These are phyloP conservation scores for Pycnococcus provasolii DNA, from an alignment of 139 green algal species.

Conservation along the genomic window DNA sequence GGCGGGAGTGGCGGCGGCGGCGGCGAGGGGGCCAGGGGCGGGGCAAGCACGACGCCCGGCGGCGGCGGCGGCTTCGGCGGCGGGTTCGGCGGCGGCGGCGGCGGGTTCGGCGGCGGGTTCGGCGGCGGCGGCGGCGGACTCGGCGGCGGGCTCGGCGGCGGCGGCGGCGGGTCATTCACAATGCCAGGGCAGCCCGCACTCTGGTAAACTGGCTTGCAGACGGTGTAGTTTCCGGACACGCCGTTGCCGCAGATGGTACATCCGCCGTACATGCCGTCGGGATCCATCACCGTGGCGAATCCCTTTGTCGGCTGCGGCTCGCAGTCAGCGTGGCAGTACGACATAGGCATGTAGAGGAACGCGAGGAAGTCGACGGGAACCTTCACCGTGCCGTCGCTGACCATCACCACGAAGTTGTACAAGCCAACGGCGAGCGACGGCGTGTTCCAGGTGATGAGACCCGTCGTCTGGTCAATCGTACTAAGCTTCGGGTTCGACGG, in stretches of 20 bases:
- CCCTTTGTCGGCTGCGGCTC: background rate
- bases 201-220: slow-evolving; percentile 9
- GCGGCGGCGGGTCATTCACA: background rate
- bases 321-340: slow-evolving; percentile 22
- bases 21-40: background rate
- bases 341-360: slow-evolving; percentile 16
- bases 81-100: background rate
- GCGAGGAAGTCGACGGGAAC: slow-evolving; percentile 21
- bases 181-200: slow-evolving; percentile 5
- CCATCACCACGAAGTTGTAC: slow-evolving; percentile 31
- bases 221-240: background rate
- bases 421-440: slow-evolving; percentile 1
- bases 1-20: slow-evolving; percentile 2
- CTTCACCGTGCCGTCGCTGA: slow-evolving; percentile 13
- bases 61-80: background rate
- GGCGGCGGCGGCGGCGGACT: background rate
- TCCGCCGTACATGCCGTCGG: slow-evolving; percentile 23
- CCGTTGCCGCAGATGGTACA: slow-evolving; percentile 22
- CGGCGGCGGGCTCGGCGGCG: background rate
- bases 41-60: background rate
- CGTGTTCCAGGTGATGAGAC: background rate
- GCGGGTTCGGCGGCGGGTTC: background rate
- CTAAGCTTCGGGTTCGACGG: background rate
- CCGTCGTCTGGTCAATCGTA: background rate
- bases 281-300: slow-evolving; percentile 9